These are phyloP conservation scores for Neofusicoccum ribis DNA, from an alignment of 2,329 filamentous ascomycete genomes.

Conservation along the genomic window DNA sequence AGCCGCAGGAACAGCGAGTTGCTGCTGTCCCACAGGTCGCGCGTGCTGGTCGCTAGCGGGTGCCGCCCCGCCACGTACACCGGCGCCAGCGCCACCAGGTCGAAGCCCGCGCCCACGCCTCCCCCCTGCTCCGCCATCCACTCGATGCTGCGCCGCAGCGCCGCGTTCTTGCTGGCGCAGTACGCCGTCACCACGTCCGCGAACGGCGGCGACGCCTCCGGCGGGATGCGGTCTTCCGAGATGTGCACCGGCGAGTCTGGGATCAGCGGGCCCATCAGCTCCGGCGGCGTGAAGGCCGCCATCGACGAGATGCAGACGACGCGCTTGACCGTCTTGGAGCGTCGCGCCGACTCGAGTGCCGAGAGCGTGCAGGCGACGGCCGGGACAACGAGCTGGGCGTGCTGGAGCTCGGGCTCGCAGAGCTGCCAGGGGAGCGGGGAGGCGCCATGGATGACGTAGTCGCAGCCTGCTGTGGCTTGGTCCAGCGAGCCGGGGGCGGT, in stretches of 20 bases:
- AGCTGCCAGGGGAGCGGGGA: conserved; percentile 19
- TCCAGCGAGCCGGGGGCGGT: conserved; percentile 37
- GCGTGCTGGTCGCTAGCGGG: not conserved
- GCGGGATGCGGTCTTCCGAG: not conserved
- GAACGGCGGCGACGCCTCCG: not conserved
- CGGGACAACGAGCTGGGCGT: conserved; percentile 5
- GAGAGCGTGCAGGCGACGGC: conserved; percentile 21
- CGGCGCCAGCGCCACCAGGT: not conserved
- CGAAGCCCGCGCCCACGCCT: not conserved
- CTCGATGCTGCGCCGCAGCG: not conserved
- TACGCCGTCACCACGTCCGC: not conserved
- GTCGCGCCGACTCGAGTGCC: conserved; percentile 14
- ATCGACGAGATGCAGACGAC: conserved; percentile 20
- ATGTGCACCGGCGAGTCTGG: not conserved
- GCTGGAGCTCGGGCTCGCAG: conserved; percentile 9
- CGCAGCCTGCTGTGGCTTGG: conserved; percentile 33
- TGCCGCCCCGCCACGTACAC: not conserved
- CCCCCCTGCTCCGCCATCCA: not conserved
- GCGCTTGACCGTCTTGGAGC: conserved; percentile 14
- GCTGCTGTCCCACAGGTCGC: not conserved
- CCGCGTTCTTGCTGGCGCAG: conserved; percentile 4
- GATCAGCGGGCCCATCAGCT: not conserved
- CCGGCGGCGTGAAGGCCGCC: conserved; percentile 8
- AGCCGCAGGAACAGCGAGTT: not conserved
- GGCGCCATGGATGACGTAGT: conserved; percentile 22